Evolutionary conservation across 2,329 filamentous ascomycete species (phyloP).

Genomic region (Hyphodiscus sp.): DNA sequence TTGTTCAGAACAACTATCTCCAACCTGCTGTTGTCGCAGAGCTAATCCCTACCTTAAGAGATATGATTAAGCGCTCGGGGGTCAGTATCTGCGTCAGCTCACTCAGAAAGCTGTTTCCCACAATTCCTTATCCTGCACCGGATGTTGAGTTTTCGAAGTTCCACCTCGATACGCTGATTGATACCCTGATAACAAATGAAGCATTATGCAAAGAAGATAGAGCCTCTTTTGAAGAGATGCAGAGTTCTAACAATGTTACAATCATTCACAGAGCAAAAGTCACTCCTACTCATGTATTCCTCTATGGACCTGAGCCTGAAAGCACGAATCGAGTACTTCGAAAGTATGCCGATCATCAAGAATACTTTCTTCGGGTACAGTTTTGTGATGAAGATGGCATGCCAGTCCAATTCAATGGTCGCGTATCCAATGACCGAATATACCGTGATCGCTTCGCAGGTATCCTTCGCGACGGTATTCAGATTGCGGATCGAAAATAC

Average conservation of each 20-base stretch:
- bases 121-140: slow-evolving; percentile 49
- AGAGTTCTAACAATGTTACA: slow-evolving; percentile 17
- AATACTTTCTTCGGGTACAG: slow-evolving; percentile 63
- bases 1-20: slow-evolving; percentile 58
- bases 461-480: slow-evolving; percentile 52
- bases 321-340: slow-evolving; percentile 65
- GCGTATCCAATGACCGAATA: slow-evolving; percentile 43
- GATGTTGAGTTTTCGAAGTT: slow-evolving; percentile 39
- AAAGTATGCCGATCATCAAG: slow-evolving; percentile 51
- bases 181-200: slow-evolving; percentile 37
- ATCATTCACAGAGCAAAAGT: slow-evolving; percentile 33
- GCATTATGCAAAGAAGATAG: slow-evolving; percentile 21
- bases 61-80: slow-evolving; percentile 21
- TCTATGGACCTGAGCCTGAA: slow-evolving; percentile 58
- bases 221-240: slow-evolving; percentile 17
- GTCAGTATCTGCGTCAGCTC: slow-evolving; percentile 45
- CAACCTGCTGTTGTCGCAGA: slow-evolving; percentile 44
- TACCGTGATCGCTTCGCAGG: slow-evolving; percentile 52
- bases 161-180: slow-evolving; percentile 35
- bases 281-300: slow-evolving; percentile 51
- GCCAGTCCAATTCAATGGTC: slow-evolving; percentile 51
- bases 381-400: slow-evolving; percentile 71
- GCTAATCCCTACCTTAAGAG: slow-evolving; percentile 38
- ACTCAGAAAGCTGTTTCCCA: slow-evolving; percentile 44
- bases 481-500: slow-evolving; percentile 56